A percentile compares a stretch with the other conserved stretches of the same genome.
phyloP scores from a whole-genome alignment of 2,329 filamentous ascomycete genomes.

The Tolypocladium ophioglossoides region DNA sequence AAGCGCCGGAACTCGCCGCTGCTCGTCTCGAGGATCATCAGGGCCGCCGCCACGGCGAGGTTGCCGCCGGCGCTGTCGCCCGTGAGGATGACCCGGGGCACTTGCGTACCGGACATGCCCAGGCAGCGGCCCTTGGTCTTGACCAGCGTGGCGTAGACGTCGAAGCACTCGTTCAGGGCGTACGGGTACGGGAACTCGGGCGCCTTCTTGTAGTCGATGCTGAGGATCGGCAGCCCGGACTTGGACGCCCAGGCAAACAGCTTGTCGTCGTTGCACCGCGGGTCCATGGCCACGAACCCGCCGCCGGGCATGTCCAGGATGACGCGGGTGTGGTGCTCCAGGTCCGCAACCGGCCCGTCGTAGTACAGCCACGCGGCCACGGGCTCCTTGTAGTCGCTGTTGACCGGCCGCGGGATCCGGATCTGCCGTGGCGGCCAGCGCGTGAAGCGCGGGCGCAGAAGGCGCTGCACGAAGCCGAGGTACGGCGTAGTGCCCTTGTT shows the following conservation, averaged over 20 bases:
- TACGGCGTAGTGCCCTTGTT: constrained; percentile 91
- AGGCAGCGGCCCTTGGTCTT: constrained; percentile 30
- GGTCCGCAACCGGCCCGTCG: constrained; percentile 70
- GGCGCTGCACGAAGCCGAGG: constrained; percentile 56
- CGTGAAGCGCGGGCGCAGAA: constrained; percentile 71
- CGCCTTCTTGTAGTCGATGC: constrained; percentile 66
- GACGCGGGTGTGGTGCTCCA: constrained; percentile 66
- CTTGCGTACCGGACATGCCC: constrained; percentile 27
- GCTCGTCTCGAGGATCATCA: constrained; percentile 81
- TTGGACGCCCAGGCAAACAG: constrained; percentile 85
- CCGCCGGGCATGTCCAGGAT: constrained; percentile 88
- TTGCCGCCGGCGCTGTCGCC: constrained; percentile 41
- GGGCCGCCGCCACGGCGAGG: constrained; percentile 53
- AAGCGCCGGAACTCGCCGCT: constrained; percentile 27
- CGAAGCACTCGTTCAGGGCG: constrained; percentile 38
- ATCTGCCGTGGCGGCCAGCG: constrained; percentile 73
- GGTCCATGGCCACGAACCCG: constrained; percentile 94
- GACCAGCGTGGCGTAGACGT: constrained; percentile 30
- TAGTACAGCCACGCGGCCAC: constrained; percentile 89
- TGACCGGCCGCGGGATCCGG: constrained; percentile 68
- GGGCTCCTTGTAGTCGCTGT: constrained; percentile 74
- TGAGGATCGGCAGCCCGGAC: constrained; percentile 78
- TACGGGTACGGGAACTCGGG: constrained; percentile 40
- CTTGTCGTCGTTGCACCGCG: constrained; percentile 90
- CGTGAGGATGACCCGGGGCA: constrained; percentile 31